Evolutionary conservation across 768 basidiomycete species (phyloP).

Genomic region (Macrolepiota fuliginosa): DNA sequence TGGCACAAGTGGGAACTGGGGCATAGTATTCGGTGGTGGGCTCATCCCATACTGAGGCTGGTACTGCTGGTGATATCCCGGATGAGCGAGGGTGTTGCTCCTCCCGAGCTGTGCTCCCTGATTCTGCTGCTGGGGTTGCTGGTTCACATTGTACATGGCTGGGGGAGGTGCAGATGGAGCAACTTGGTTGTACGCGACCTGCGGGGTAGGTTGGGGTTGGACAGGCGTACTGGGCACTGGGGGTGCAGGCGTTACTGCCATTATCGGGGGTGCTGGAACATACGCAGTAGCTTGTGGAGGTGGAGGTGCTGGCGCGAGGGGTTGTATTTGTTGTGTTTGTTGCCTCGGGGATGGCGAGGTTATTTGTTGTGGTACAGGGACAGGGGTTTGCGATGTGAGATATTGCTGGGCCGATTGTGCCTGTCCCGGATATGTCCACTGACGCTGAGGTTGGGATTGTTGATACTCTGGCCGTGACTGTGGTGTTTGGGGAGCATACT

Average conservation of each 20-base stretch:
- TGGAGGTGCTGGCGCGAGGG: constrained; percentile 10
- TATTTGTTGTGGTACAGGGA: constrained; percentile 22
- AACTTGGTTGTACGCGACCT: constrained; percentile 10
- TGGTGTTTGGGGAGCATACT: constrained; percentile 31
- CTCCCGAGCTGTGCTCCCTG: constrained; percentile 26
- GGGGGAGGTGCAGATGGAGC: constrained; percentile 23
- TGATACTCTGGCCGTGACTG: constrained; percentile 20
- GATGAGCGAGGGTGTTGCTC: constrained; percentile 34
- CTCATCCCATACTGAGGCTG: constrained; percentile 22
- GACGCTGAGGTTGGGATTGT: constrained; percentile 15
- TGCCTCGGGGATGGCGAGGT: constrained; percentile 24
- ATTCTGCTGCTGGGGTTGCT: constrained; percentile 22
- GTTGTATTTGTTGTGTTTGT: constrained; percentile 26
- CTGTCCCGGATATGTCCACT: constrained; percentile 13
- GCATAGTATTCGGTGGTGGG: constrained; percentile 34
- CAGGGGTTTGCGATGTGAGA: constrained; percentile 16
- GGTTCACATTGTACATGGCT: constrained; percentile 18
- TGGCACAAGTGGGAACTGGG: constrained; percentile 66
- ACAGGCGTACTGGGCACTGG: constrained; percentile 13
- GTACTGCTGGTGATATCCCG: constrained; percentile 25
- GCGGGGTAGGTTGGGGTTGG: constrained; percentile 12
- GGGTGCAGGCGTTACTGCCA: constrained; percentile 22
- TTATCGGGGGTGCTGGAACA: constrained; percentile 16
- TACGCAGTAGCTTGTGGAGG: constrained; percentile 12
- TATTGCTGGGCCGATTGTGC: constrained; percentile 18